Percentiles rank a stretch among this genome's conserved stretches.
Evolutionary conservation across 192 early-diverging fungal genomes (phyloP).

Genomic region (Coemansia interrupta): DNA sequence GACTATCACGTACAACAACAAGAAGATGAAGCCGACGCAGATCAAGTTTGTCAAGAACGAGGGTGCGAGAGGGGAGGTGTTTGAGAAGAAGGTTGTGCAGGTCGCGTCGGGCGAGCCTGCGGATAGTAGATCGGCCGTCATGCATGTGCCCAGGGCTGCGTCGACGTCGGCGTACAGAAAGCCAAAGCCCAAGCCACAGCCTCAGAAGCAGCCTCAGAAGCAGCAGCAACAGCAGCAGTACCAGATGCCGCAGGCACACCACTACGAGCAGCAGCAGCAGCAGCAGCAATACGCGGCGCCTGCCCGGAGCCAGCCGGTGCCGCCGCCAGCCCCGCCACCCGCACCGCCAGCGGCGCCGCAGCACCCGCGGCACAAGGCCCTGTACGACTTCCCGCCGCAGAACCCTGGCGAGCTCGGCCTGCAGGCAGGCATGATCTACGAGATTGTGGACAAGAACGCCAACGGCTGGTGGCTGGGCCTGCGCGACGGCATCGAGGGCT

Average conservation of each 20-base stretch:
- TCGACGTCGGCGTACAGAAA: neutral
- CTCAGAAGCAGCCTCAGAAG: neutral
- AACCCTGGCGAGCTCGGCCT: constrained; percentile 64
- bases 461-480: constrained; percentile 58
- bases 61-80: constrained; percentile 42
- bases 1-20: constrained; percentile 66
- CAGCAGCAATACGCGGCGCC: constrained; percentile 13
- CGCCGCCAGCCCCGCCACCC: constrained; percentile 59
- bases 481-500: constrained; percentile 62
- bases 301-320: constrained; percentile 1
- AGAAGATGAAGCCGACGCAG: constrained; percentile 64
- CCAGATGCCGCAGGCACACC: constrained; percentile 2
- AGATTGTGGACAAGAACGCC: constrained; percentile 63
- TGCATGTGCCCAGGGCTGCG: neutral
- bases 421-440: constrained; percentile 63
- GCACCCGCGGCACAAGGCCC: constrained; percentile 60
- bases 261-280: constrained; percentile 10
- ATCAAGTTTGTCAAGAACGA: constrained; percentile 79
- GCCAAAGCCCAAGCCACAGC: constrained; percentile 3
- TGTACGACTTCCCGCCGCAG: constrained; percentile 66
- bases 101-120: constrained; percentile 62
- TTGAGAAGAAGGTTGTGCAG: constrained; percentile 70
- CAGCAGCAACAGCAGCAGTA: constrained; percentile 9
- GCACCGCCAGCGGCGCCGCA: constrained; percentile 52
- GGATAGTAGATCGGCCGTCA: constrained; percentile 38